Evolutionary conservation across 495 filamentous ascomycete genomes (phyloP).

Genomic region (Letharia columbiana): DNA sequence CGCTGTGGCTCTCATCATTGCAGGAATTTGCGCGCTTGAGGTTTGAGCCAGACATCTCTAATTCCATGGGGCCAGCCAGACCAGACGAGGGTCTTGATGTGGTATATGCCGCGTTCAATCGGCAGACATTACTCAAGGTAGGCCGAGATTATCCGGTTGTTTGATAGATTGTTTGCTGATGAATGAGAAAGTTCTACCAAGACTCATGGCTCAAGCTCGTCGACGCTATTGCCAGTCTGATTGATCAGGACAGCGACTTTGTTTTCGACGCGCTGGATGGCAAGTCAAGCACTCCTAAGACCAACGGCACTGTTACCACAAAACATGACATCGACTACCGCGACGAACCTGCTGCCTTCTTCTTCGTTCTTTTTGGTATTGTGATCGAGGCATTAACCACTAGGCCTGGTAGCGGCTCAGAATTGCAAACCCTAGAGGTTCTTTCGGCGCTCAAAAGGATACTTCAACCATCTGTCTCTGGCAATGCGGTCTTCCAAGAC

Average conservation of each 20-base stretch:
- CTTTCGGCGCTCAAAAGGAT: constrained; percentile 92
- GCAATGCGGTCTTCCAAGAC: constrained; percentile 91
- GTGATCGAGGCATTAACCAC: constrained; percentile 91
- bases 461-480: constrained; percentile 85
- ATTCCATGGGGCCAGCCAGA: constrained; percentile 59
- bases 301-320: constrained; percentile 30
- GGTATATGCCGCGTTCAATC: constrained; percentile 87
- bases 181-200: constrained; percentile 67
- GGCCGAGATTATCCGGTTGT: background rate
- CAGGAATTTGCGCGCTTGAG: constrained; percentile 88
- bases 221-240: constrained; percentile 93
- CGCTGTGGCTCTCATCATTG: constrained; percentile 86
- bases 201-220: constrained; percentile 95
- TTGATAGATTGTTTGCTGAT: background rate
- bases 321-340: constrained; percentile 82
- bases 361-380: constrained; percentile 95
- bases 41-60: constrained; percentile 95
- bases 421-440: constrained; percentile 80
- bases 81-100: constrained; percentile 73
- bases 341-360: constrained; percentile 96
- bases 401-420: constrained; percentile 60
- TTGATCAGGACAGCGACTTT: constrained; percentile 94
- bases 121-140: constrained; percentile 79
- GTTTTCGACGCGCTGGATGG: constrained; percentile 95
- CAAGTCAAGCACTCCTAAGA: constrained; percentile 40